Conservation (phyloP, 306 rosid genomes). For the Vicia villosa region DNA sequence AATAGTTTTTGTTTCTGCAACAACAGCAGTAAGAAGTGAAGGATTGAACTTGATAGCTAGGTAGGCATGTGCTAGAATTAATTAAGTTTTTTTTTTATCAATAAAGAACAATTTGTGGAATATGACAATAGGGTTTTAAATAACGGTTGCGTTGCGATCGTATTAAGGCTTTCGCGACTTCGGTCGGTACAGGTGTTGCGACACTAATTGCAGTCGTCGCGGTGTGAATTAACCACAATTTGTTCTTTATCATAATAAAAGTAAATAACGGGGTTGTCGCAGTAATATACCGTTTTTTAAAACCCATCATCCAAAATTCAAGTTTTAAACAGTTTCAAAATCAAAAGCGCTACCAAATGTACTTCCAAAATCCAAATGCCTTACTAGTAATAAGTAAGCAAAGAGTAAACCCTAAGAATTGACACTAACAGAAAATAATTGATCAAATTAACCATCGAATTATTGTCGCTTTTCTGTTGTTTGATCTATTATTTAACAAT, state of each 20-base stretch:
- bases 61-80: neutral
- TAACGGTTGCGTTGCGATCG: too few relatives aligned
- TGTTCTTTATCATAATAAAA: too few relatives aligned
- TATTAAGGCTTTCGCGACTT: too few relatives aligned
- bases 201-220: too few relatives aligned
- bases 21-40: neutral
- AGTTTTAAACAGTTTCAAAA: neutral
- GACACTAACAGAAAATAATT: neutral
- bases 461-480: too few relatives aligned
- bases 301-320: neutral
- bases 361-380: conserved; percentile 8
- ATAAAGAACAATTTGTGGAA: neutral
- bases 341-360: neutral
- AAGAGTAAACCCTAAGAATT: conserved; percentile 12
- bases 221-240: too few relatives aligned
- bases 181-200: too few relatives aligned
- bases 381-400: neutral
- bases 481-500: too few relatives aligned
- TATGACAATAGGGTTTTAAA: neutral
- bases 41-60: neutral
- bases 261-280: too few relatives aligned
- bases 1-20: too few relatives aligned
- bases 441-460: neutral
- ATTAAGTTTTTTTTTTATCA: neutral
- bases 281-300: too few relatives aligned